These are phyloP conservation scores for Candida anutae DNA, from an alignment of 1,139 yeast species.

Conservation along the genomic window DNA sequence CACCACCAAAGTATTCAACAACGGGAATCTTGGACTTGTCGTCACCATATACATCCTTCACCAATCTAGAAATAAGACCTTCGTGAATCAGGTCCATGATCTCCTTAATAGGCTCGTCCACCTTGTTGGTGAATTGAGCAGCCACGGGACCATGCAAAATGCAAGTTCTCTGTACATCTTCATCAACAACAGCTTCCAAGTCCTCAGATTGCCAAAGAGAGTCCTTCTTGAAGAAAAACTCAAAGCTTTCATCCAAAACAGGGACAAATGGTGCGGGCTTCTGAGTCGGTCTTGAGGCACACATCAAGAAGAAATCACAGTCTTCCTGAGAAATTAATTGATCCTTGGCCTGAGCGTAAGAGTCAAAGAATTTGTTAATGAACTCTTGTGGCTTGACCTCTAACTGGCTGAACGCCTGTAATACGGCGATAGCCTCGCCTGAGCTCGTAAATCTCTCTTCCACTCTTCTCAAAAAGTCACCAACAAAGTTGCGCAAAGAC, in stretches of 20 bases:
- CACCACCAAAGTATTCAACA: constrained; percentile 84
- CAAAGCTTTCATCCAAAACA: constrained; percentile 86
- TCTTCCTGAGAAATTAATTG: constrained; percentile 95
- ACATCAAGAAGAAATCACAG: constrained; percentile 81
- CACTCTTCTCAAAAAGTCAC: constrained; percentile 82
- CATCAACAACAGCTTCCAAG: constrained; percentile 90
- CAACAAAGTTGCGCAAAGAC: constrained; percentile 79
- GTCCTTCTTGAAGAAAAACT: constrained; percentile 95
- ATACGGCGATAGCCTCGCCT: constrained; percentile 49
- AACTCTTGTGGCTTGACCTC: constrained; percentile 53
- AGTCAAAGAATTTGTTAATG: constrained; percentile 50
- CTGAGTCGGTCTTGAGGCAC: constrained; percentile 78
- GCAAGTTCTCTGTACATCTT: constrained; percentile 97
- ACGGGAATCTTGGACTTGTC: constrained; percentile 70
- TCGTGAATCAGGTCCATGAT: constrained; percentile 85
- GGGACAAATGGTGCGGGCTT: constrained; percentile 99
- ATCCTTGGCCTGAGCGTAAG: constrained; percentile 64
- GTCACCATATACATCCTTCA: constrained; percentile 62
- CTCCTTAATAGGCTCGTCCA: constrained; percentile 86
- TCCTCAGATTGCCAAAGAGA: constrained; percentile 99
- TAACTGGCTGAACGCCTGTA: constrained; percentile 68
- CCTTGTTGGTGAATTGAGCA: constrained; percentile 80
- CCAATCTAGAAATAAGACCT: constrained; percentile 71
- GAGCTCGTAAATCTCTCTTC: constrained; percentile 86
- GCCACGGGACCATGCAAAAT: constrained; percentile 98